Conservation (phyloP, 164 flowering plant species). For the Sextonia rubra region DNA sequence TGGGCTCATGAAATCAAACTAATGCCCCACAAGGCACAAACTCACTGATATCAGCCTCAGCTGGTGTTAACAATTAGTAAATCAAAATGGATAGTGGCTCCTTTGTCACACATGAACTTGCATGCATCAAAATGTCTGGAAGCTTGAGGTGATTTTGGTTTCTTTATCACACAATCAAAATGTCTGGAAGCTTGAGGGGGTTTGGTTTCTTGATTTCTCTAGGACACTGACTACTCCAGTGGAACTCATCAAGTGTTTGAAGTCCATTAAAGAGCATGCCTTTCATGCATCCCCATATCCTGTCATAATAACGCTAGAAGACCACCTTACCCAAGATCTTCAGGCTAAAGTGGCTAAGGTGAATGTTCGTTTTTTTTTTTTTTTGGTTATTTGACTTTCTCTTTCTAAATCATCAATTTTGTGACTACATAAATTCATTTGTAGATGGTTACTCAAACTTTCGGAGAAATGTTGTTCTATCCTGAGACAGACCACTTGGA, state of each 20-base stretch:
- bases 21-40: no score
- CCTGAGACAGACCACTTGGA: slow-evolving; percentile 44
- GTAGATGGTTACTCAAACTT: slow-evolving; percentile 64
- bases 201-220: slow-evolving; percentile 3
- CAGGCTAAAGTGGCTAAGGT: slow-evolving; percentile 80
- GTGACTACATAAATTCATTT: background rate
- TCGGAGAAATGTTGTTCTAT: slow-evolving; percentile 60
- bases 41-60: no score
- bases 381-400: background rate
- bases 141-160: no score
- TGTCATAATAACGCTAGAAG: slow-evolving; percentile 73
- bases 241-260: slow-evolving; percentile 58
- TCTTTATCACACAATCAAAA: no score
- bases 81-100: no score
- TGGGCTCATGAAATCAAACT: no score
- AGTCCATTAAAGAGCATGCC: slow-evolving; percentile 61
- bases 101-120: no score
- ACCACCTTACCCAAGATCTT: slow-evolving; percentile 66
- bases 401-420: background rate
- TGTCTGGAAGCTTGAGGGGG: no score
- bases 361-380: slow-evolving; percentile 2
- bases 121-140: no score
- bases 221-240: slow-evolving; percentile 73
- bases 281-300: slow-evolving; percentile 59
- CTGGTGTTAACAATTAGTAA: no score